Conservation (phyloP, 176 grass and related monocot species). For the Panicum miliaceum region DNA sequence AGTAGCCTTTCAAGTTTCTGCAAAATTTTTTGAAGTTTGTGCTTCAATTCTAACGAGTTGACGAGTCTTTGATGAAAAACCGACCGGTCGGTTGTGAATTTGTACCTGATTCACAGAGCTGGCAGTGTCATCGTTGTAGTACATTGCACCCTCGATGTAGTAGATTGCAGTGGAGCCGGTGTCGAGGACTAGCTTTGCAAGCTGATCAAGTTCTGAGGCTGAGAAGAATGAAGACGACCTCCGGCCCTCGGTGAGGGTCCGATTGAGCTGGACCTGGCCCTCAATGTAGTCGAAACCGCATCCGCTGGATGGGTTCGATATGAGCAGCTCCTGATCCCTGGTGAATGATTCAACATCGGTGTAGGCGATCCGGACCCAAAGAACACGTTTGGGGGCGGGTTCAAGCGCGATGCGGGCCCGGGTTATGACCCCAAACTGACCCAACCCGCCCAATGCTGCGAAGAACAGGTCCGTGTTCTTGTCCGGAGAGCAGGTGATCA, state of each 20-base stretch:
- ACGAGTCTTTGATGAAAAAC: neutral
- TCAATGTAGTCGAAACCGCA: conserved; percentile 28
- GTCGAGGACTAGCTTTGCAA: neutral
- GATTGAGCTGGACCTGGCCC: conserved; percentile 35
- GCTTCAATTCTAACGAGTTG: neutral
- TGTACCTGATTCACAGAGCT: neutral
- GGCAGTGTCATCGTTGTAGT: neutral
- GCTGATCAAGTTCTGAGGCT: neutral
- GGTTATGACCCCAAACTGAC: conserved; percentile 64
- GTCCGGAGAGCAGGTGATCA: conserved; percentile 46
- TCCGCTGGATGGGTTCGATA: neutral
- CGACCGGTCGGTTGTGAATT: neutral
- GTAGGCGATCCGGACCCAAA: conserved; percentile 30
- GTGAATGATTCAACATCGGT: neutral
- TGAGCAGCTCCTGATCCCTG: conserved; percentile 16
- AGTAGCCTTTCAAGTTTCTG: conserved; percentile 2
- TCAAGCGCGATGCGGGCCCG: conserved; percentile 50
- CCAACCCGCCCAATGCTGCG: conserved; percentile 54
- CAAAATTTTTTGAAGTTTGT: neutral
- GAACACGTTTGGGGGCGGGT: conserved; percentile 22
- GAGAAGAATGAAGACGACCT: conserved; percentile 31
- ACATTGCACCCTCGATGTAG: conserved; percentile 35
- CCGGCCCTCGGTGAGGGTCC: conserved; percentile 29
- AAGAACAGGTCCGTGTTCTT: conserved; percentile 55
- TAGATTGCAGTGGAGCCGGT: neutral